These are phyloP conservation scores for Cladophialophora carrionii DNA, from an alignment of 2,329 filamentous ascomycete species.

Conservation along the genomic window DNA sequence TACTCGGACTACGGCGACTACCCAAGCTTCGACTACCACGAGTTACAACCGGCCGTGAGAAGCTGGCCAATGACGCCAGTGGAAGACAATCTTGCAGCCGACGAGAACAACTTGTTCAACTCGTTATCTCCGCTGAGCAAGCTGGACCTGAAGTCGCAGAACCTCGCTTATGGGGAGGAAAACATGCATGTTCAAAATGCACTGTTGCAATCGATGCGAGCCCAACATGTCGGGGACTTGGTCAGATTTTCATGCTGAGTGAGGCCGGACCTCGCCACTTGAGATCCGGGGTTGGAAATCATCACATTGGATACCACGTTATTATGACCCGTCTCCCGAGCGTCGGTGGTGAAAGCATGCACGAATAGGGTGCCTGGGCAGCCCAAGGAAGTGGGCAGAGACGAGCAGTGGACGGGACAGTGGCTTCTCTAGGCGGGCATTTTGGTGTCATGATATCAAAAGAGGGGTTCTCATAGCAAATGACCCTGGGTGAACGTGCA, in stretches of 20 bases:
- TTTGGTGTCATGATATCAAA: not conserved
- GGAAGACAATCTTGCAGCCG: conserved; percentile 24
- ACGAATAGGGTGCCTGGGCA: not conserved
- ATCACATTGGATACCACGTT: conserved; percentile 17
- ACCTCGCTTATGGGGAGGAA: conserved; percentile 19
- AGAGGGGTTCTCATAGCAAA: not conserved
- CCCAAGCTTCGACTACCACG: conserved; percentile 24
- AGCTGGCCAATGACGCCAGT: conserved; percentile 30
- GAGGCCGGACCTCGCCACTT: not conserved
- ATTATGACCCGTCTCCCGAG: conserved; percentile 10
- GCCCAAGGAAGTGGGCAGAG: not conserved
- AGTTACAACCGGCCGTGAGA: conserved; percentile 11
- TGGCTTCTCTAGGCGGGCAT: not conserved
- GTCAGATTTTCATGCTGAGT: conserved; percentile 15
- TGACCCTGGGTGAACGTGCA: not conserved
- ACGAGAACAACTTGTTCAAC: conserved; percentile 15
- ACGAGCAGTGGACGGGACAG: not conserved
- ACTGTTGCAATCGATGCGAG: conserved; percentile 20
- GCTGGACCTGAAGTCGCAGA: conserved; percentile 14
- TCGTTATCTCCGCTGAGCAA: conserved; percentile 19
- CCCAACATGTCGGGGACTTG: conserved; percentile 18
- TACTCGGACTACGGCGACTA: conserved; percentile 32
- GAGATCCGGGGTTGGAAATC: conserved; percentile 7
- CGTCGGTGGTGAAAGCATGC: not conserved
- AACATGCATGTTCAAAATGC: conserved; percentile 15